A percentile compares a stretch with the other conserved stretches of the same genome.
phyloP scores from a whole-genome alignment of 1,284 basidiomycete genomes.

The Ustilago xerochloae region DNA sequence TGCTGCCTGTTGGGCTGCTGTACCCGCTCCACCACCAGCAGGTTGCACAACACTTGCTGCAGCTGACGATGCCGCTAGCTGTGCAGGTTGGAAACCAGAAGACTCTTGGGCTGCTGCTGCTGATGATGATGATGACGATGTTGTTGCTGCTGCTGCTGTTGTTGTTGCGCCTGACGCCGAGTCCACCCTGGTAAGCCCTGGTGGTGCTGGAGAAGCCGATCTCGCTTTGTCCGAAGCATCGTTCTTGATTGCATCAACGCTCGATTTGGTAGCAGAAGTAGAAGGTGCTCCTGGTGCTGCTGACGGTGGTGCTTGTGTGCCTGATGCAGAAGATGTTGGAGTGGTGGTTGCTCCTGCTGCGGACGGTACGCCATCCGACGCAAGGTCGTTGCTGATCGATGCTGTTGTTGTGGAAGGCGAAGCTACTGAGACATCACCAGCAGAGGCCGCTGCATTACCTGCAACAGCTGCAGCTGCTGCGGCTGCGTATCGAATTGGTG shows the following conservation, averaged over 20 bases:
- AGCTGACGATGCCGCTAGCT: conserved; percentile 69
- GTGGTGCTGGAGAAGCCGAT: conserved; percentile 44
- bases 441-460: conserved; percentile 31
- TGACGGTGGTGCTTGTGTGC: conserved; percentile 1
- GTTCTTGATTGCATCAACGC: conserved; percentile 23
- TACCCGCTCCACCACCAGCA: conserved; percentile 55
- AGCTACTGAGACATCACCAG: conserved; percentile 18
- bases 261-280: conserved; percentile 26
- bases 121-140: background rate
- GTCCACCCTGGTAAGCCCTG: conserved; percentile 34
- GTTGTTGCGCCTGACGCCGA: conserved; percentile 11
- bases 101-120: background rate
- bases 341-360: background rate
- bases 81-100: conserved; percentile 52
- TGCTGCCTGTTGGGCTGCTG: conserved; percentile 46
- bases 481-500: conserved; percentile 86
- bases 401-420: conserved; percentile 35
- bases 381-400: conserved; percentile 20
- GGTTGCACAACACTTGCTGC: conserved; percentile 68
- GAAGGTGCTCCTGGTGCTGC: conserved; percentile 16
- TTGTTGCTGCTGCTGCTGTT: conserved; percentile 9
- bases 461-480: conserved; percentile 82
- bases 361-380: conserved; percentile 14
- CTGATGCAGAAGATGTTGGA: conserved; percentile 18
- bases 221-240: conserved; percentile 27